A percentile compares a stretch with the other conserved stretches of the same genome.
Conservation (phyloP, 2,329 filamentous ascomycete species). For the Aspergillus fumigatiaffinis region DNA sequence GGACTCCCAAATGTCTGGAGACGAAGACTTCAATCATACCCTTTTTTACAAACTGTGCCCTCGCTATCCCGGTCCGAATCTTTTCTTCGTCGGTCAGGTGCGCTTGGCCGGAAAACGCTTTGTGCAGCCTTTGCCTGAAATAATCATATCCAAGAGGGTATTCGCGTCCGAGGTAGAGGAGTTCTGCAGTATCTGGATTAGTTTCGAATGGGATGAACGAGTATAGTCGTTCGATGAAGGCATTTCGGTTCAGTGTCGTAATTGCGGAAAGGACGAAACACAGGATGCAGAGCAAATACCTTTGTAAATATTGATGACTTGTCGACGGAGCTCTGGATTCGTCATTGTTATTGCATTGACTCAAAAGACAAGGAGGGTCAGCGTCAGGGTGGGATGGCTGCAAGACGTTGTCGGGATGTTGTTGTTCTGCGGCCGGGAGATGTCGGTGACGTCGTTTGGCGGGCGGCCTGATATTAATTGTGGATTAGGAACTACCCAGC, state of each 20-base stretch:
- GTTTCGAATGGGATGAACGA: neutral
- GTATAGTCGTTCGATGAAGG: neutral
- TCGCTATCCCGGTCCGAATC: slow-evolving; percentile 70
- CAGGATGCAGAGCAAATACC: slow-evolving; percentile 46
- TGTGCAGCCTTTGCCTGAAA: slow-evolving; percentile 76
- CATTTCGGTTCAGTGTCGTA: neutral
- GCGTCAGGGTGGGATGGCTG: neutral
- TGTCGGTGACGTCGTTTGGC: neutral
- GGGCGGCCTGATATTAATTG: neutral
- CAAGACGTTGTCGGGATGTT: neutral
- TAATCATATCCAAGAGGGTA: slow-evolving; percentile 83
- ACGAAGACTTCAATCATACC: slow-evolving; percentile 48
- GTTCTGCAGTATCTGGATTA: slow-evolving; percentile 52
- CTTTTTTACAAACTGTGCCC: slow-evolving; percentile 88
- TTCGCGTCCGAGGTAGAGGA: slow-evolving; percentile 77
- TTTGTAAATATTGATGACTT: slow-evolving; percentile 88
- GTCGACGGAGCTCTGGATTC: slow-evolving; percentile 61
- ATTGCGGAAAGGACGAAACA: neutral
- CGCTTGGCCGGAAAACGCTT: slow-evolving; percentile 76
- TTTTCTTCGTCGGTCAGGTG: slow-evolving; percentile 66
- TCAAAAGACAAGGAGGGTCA: neutral
- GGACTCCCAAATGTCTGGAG: neutral
- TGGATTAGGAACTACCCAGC: too few species aligned
- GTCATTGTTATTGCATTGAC: slow-evolving; percentile 27
- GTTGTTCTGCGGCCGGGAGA: neutral